A percentile compares a stretch with the other conserved stretches of the same genome.
These are phyloP conservation scores for Cinnamomum micranthum DNA, from an alignment of 164 flowering plant species.

Conservation along the genomic window DNA sequence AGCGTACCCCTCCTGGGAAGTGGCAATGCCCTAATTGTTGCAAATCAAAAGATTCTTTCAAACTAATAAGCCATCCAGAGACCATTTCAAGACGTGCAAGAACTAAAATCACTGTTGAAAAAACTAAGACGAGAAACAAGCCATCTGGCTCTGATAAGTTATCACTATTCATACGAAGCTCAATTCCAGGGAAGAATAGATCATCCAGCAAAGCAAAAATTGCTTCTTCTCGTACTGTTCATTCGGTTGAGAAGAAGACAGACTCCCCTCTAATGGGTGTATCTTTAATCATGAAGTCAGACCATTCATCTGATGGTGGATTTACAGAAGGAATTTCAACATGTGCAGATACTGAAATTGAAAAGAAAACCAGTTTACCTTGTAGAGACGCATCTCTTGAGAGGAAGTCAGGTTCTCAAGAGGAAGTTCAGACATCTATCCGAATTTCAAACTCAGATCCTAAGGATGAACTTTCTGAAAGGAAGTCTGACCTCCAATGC, in stretches of 20 bases:
- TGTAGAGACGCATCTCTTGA: slow-evolving; percentile 24
- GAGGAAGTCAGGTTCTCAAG: slow-evolving; percentile 25
- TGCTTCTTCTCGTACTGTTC: slow-evolving; percentile 20
- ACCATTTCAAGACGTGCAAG: slow-evolving; percentile 58
- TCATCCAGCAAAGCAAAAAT: slow-evolving; percentile 54
- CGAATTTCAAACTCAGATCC: slow-evolving; percentile 19
- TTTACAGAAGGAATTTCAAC: slow-evolving; percentile 32
- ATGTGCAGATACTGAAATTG: slow-evolving; percentile 27
- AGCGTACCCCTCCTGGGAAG: slow-evolving; percentile 84
- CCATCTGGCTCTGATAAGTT: slow-evolving; percentile 37
- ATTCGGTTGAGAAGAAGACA: slow-evolving; percentile 30
- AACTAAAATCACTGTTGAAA: slow-evolving; percentile 39
- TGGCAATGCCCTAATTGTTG: slow-evolving; percentile 87
- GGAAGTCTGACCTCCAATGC: slow-evolving; percentile 26
- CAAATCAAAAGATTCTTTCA: slow-evolving; percentile 36
- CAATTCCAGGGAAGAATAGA: slow-evolving; percentile 43
- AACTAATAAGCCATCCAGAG: slow-evolving; percentile 37
- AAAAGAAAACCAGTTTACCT: slow-evolving; percentile 25
- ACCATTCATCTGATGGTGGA: slow-evolving; percentile 31
- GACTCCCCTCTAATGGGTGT: slow-evolving; percentile 30
- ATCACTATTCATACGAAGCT: slow-evolving; percentile 34
- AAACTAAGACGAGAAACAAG: slow-evolving; percentile 35
- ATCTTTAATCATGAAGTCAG: slow-evolving; percentile 27
- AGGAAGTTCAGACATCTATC: slow-evolving; percentile 28
- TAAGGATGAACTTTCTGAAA: slow-evolving; percentile 32